A percentile compares a stretch with the other conserved stretches of the same genome.
phyloP scores from a whole-genome alignment of 1,284 basidiomycete genomes.

The Cryptococcus deneoformans region DNA sequence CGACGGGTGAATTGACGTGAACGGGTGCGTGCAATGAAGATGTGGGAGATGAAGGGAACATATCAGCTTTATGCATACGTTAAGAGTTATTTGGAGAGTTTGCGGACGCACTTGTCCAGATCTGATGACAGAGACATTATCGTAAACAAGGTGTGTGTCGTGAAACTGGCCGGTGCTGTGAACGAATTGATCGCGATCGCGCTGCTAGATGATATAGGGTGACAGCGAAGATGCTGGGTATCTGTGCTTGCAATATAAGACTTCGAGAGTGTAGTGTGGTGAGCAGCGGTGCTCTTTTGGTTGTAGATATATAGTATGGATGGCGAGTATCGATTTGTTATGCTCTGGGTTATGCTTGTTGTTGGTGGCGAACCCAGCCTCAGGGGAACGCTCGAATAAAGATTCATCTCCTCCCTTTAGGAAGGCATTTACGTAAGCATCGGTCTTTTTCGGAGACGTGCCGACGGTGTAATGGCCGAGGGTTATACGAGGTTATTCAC shows the following conservation, averaged over 20 bases:
- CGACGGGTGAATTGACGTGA: background rate
- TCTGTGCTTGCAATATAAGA: too few relatives aligned
- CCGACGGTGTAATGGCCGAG: too few relatives aligned
- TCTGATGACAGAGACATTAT: constrained; percentile 17
- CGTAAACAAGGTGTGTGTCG: background rate
- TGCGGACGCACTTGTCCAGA: constrained; percentile 14
- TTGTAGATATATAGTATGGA: background rate
- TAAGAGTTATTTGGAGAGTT: background rate
- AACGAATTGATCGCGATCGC: background rate
- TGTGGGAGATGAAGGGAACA: background rate
- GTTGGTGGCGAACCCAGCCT: background rate
- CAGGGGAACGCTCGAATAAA: too few relatives aligned
- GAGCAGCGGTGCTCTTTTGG: background rate
- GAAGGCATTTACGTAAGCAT: too few relatives aligned
- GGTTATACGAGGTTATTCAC: too few relatives aligned
- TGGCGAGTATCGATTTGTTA: background rate
- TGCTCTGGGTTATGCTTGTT: background rate
- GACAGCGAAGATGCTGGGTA: too few relatives aligned
- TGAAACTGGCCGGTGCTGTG: background rate
- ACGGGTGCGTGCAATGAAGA: background rate
- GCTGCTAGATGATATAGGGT: too few relatives aligned
- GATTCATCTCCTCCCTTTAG: too few relatives aligned
- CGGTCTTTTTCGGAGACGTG: too few relatives aligned
- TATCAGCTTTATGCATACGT: background rate
- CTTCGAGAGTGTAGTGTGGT: too few relatives aligned